Base-by-base conservation (phyloP, 805 yeast species). In the Metschnikowia cubensis region DNA sequence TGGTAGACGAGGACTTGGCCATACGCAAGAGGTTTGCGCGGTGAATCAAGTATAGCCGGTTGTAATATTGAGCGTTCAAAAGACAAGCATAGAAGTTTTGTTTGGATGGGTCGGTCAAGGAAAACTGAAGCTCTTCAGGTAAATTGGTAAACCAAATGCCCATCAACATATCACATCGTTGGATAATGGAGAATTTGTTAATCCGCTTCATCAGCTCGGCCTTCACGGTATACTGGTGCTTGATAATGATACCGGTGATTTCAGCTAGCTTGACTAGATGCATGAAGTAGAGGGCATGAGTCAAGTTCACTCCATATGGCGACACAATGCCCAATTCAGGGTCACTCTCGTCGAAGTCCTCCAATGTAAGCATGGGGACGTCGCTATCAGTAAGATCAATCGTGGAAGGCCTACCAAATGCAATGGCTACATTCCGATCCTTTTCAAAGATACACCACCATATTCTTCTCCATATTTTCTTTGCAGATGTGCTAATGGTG, bases 381-480 rank as follows among this genome's bases (percentile, higher is more conserved):
- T 85, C 91, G 60, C 87, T 82, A 61, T 87, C 92, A 44, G 81
- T 85, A 53, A 85, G 71, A 57, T 83, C 84, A 44, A 88, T 83
- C 58, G 77, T 73, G 5, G 80, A 67, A 0, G 95, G 94, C 49
- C 90, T 73, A 14, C 94, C 91, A 66, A 83, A 82, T 0, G 90
- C 88, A 45, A 85, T 76, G 2, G 90, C 82, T 8, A 83, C 81
- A 37, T 79, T 72, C 21, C 89, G 70, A 65, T 87, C 96, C 57
- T 87, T 82, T 51, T 81, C 79, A 63, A 83, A 84, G 18, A 88
- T 67, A 53, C 82, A 73, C 95, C 95, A 87, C 89, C 90, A 87
- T 13, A 85, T 73, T 39, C 90, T 71, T 56, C 84, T 76, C 76
- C 85, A 82, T 36, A 82, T 62, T 52, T 79, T 79, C 57, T 69